Base-by-base conservation (phyloP, 1,139 yeast species). In the Candida albicans region DNA sequence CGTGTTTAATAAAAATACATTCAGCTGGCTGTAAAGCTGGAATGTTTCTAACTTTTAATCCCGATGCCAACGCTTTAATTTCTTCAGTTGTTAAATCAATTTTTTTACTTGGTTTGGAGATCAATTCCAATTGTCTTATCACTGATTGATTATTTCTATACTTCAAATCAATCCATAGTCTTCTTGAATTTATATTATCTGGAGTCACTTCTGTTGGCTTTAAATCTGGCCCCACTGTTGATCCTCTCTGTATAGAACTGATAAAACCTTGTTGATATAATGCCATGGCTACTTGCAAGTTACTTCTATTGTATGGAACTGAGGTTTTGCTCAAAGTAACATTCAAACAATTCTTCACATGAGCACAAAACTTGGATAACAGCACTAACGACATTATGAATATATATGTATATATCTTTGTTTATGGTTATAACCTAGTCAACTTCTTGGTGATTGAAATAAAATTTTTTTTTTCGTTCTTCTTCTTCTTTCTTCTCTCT, bases 11-110 rank as follows among this genome's bases (percentile, higher is more conserved):
- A 55, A 93, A 82, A 53, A 91, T 79, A 49, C 88, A 77, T 65
- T 93, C 99, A 26, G 97, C 96, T 1, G 96, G 95, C 59, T 86
- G 90, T 44, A 89, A 70, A 1, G 97, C 95, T 56, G 81, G 78
- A 50, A 91, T 81, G 55, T 81, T 75, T 67, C 96, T 78, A 15
- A 88, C 85, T 22, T 82, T 77, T 47, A 79, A 70, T 3, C 99
- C 98, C 7, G 84, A 74, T 13, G 96, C 87, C 52, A 93, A 75
- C 24, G 81, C 81, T 58, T 78, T 77, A 47, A 93, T 69, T 55
- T 90, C 96, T 5, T 78, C 74, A 18, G 74, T 67, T 2, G 77
- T 68, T 56, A 90, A 80, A 53, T 75, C 67, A 26, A 90, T 86
- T 59, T 84, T 77, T 61, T 93, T 76, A 55, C 87, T 88, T 37